These are phyloP conservation scores for Kuraishia ogatae DNA, from an alignment of 805 yeast genomes.

Conservation along the genomic window DNA sequence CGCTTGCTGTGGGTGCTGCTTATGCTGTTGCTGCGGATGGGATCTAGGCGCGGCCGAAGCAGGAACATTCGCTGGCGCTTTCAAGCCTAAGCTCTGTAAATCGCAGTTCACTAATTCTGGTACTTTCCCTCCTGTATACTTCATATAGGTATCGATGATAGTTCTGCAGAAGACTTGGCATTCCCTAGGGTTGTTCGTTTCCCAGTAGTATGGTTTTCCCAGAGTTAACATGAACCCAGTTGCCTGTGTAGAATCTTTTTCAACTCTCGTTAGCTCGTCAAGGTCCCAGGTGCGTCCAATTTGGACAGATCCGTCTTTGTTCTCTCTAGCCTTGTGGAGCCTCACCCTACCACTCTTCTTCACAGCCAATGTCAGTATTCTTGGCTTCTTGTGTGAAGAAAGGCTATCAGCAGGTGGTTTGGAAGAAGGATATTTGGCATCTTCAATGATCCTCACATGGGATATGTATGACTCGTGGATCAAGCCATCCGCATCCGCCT, in stretches of 20 bases:
- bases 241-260: conserved; percentile 40
- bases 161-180: conserved; percentile 49
- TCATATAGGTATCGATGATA: conserved; percentile 41
- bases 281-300: conserved; percentile 91
- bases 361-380: conserved; percentile 54
- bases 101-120: conserved; percentile 46
- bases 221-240: conserved; percentile 53
- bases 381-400: conserved; percentile 42
- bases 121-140: conserved; percentile 44
- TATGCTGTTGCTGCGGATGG: not conserved
- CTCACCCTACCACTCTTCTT: conserved; percentile 60
- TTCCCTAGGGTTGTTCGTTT: conserved; percentile 47
- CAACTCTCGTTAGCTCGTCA: conserved; percentile 53
- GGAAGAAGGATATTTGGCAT: conserved; percentile 54
- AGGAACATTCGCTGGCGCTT: not conserved
- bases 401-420: conserved; percentile 56
- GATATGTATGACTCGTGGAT: conserved; percentile 57
- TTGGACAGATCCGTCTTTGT: conserved; percentile 65
- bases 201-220: conserved; percentile 84
- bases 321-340: conserved; percentile 80
- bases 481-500: conserved; percentile 30
- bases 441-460: conserved; percentile 71
- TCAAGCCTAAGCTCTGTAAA: conserved; percentile 11
- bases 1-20: not conserved
- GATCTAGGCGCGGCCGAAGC: not conserved